Evolutionary conservation across 2,329 filamentous ascomycete species (phyloP), one percentile per base, ranked within the genome.

Genomic region (Venturia oleaginea): DNA sequence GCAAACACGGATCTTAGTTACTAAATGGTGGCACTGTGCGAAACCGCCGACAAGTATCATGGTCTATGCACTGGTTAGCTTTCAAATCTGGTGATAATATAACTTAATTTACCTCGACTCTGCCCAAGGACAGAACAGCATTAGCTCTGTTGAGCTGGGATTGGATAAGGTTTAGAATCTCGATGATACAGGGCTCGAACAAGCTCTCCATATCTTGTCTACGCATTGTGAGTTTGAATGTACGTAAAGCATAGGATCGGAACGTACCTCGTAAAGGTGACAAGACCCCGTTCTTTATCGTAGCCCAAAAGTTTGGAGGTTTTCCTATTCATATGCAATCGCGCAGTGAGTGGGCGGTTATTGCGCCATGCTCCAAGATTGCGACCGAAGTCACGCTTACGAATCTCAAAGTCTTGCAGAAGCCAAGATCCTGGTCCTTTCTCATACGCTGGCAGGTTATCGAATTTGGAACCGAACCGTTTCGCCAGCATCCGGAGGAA

Each of bases 361-460:
- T 40, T 40, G 37, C 37, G 37, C 37, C 37, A 13, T 37, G 30
- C 2, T 15, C 4, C 7, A 61, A 61, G 1, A 27, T 6, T 10
- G 2, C n/a, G 5, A 15, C 65, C 70, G 63, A 75, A 77, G 37
- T 70, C 67, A 13, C 67, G 65, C 60, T 76, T 77, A 51, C 68
- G 34, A 0, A 64, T 54, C 55, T 77, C 74, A 46, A 76, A 76
- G 2, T 68, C 66, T 24, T 69, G 68, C 73, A 76, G 76, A 54
- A 76, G 73, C 8, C 65, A 32, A 51, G 71, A 74, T 15, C 73
- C 72, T 1, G 71, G 68, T 1, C 71, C 70, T 24, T 67, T 72
- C 55, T 69, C 67, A 34, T 69, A 66, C 1, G 65, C 24, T 1
- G 67, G 64, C 17, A 77, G 57, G 5, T 61, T 27, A 5, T 69